Base-by-base conservation (phyloP, 192 early-diverging fungal genomes). In the Coemansia sp. region DNA sequence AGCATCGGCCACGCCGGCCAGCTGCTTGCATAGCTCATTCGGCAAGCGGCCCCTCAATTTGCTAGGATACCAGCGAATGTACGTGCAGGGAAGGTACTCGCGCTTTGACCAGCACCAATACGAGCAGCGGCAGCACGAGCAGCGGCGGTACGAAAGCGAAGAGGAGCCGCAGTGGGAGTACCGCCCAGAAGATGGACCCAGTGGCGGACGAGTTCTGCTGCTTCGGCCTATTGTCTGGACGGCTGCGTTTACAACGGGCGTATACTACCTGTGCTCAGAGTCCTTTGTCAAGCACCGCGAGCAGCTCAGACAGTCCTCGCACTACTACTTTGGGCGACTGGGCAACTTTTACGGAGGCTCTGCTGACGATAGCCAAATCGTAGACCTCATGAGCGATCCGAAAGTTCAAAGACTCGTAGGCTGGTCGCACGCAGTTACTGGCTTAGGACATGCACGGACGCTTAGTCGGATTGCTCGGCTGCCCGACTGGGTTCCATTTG, bases 401-500 rank as follows among this genome's bases (percentile, higher is more conserved):
- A 37, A 42, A 8, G 72, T 80, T 4, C 64, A 62, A 24, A n/a
- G 46, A 32, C 68, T 80, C 4, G 77, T 81, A 1, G 68, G 68
- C n/a, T 19, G 62, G 6, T 46, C 62, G 6, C 66, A 81, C 27
- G 9, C 31, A 2, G 78, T 65, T 1, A 17, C 6, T 6, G 62
- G 65, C 9, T 42, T 65, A 35, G 12, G 25, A 14, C 78, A 81
- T 24, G 78, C 78, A 10, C 57, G 25, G 38, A 35, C 32, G 51
- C 47, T 82, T 14, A 46, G 67, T 4, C 41, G 49, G 2, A 70
- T 82, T 22, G 74, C 79, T n/a, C 63, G 57, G 10, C 60, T 73
- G 42, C 79, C 79, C 2, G 62, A 59, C n/a, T 82, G 74, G 74
- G 45, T 82, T 11, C 67, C 79, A 22, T 41, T 60, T 38, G 74